Conservation (phyloP, 169 alveolate species). For the Cryptosporidium meleagridis region DNA sequence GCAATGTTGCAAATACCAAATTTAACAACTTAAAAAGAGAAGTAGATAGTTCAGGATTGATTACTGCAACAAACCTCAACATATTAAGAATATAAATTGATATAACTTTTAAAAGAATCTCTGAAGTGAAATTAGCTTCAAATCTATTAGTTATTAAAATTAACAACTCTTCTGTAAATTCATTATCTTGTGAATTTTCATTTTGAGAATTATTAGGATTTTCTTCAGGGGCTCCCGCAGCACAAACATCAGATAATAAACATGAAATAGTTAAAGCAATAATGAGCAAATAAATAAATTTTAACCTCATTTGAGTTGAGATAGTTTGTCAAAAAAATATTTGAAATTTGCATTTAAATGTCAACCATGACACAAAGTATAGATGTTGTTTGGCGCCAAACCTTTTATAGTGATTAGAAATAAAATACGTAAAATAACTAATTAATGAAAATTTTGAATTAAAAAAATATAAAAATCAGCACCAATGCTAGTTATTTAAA, state of each 20-base stretch:
- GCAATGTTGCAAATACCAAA: not conserved
- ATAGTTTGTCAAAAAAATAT: not conserved
- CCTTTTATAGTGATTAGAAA: too few species aligned
- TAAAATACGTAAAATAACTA: too few species aligned
- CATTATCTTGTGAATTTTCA: not conserved
- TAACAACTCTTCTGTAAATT: not conserved
- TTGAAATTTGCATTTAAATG: not conserved
- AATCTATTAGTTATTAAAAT: not conserved
- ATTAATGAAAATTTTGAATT: too few species aligned
- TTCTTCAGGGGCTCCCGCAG: not conserved
- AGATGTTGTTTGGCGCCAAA: too few species aligned
- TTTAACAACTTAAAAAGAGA: not conserved
- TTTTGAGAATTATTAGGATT: not conserved
- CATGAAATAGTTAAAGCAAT: not conserved
- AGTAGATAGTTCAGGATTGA: not conserved
- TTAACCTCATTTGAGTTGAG: not conserved
- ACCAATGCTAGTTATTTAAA: too few species aligned
- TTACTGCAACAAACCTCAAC: not conserved
- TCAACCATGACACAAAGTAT: too few species aligned
- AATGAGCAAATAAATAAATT: not conserved
- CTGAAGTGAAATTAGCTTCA: not conserved
- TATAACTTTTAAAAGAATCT: not conserved
- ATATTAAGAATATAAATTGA: not conserved
- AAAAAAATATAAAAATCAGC: too few species aligned
- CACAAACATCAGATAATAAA: not conserved